Percentiles rank a stretch among this genome's conserved stretches.
phyloP scores from a whole-genome alignment of 2,329 filamentous ascomycete species.

The Cryphonectria parasitica region DNA sequence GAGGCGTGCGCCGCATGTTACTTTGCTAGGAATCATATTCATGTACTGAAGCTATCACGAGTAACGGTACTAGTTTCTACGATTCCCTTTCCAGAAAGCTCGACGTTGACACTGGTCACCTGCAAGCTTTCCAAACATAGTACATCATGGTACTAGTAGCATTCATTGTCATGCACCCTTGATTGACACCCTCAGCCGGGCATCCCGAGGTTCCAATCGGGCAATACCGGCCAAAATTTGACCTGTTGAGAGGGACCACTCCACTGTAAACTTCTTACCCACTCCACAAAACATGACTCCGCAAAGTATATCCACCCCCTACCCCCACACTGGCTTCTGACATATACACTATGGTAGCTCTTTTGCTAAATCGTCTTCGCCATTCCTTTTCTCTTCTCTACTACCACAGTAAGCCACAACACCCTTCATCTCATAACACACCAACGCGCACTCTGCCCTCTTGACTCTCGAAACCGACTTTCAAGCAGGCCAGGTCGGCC shows the following conservation, averaged over 20 bases:
- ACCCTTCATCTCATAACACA: not conserved
- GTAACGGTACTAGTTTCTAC: not conserved
- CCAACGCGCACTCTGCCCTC: not conserved
- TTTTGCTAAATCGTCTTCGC: not conserved
- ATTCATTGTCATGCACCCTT: not conserved
- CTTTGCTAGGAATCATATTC: not conserved
- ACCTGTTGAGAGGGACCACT: not conserved
- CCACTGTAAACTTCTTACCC: too few relatives aligned
- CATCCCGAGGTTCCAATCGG: constrained; percentile 1
- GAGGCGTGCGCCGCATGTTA: too few relatives aligned
- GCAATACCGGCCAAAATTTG: not conserved
- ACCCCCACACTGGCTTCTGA: not conserved
- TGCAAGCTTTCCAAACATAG: not conserved
- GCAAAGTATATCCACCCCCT: not conserved
- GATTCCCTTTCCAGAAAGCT: not conserved
- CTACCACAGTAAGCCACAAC: not conserved
- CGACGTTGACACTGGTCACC: too few relatives aligned
- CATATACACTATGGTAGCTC: not conserved
- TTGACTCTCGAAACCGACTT: not conserved
- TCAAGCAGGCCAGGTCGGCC: not conserved
- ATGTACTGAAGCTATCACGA: not conserved
- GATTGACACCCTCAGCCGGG: not conserved
- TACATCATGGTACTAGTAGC: not conserved
- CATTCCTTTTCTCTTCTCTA: not conserved
- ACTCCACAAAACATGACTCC: not conserved